These are phyloP conservation scores for Agrostemma githago DNA, from an alignment of 148 eudicot genomes.

Conservation along the genomic window DNA sequence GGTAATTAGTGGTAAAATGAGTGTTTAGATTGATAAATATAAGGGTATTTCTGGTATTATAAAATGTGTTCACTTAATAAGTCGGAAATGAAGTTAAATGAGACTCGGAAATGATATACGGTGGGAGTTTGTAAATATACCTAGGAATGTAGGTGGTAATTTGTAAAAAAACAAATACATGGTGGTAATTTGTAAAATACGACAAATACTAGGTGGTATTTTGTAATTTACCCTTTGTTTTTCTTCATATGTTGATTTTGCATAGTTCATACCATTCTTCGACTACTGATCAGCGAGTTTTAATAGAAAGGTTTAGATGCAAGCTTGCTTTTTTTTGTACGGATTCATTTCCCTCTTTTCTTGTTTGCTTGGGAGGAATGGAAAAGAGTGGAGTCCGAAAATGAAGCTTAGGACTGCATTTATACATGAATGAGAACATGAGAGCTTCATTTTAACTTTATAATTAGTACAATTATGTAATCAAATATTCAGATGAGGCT, in stretches of 20 bases:
- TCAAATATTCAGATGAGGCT: conserved; percentile 9
- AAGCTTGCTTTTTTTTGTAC: neutral
- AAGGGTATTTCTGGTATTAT: no score
- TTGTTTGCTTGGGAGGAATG: neutral
- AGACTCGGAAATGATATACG: no score
- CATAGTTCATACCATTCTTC: neutral
- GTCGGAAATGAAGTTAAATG: no score
- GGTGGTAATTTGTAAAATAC: no score
- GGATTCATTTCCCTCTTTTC: neutral
- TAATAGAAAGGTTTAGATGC: neutral
- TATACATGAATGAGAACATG: neutral
- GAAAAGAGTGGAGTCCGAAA: neutral
- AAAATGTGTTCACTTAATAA: no score
- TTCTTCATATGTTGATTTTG: neutral
- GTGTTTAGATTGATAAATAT: no score
- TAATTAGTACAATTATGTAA: neutral
- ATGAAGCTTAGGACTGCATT: neutral
- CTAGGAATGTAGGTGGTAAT: no score
- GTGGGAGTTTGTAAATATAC: no score
- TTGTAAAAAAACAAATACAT: no score
- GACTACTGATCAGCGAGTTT: neutral
- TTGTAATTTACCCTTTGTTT: no score
- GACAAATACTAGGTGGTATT: no score
- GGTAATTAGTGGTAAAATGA: no score
- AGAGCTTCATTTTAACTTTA: neutral